Base-by-base conservation (phyloP, 2,329 filamentous ascomycete genomes). In the Fusarium ambrosium region DNA sequence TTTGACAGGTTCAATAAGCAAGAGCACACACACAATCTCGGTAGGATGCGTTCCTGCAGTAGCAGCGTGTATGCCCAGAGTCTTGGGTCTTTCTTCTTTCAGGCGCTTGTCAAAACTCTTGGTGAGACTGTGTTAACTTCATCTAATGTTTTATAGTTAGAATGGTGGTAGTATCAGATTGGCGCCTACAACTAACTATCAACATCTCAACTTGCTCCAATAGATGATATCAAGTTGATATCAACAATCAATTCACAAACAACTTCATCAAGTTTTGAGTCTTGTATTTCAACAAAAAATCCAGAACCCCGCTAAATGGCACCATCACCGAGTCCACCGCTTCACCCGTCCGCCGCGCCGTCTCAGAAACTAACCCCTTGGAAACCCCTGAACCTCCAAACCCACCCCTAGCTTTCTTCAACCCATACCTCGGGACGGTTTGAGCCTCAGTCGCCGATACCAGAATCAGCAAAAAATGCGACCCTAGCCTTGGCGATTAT, bases 371-470 rank as follows among this genome's bases (percentile, higher is more conserved):
- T 4, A 5, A 14, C 60, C 62, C 60, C 48, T 64, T 16, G 11
- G 13, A 39, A 43, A 20, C 41, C 41, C 41, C 41, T 43, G 41
- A 43, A 43, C 41, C n/a, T 34, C 41, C 41, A 43, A 22, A 20
- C 41, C 41, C 41, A 43, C 41, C 41, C 75, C 73, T 68, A 66
- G 63, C 58, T 32, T 45, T 32, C 27, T 29, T 29, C 55, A 58
- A 66, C 56, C 69, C 75, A 77, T 24, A 76, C 77, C 70, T 71
- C 71, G 72, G 67, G 45, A 51, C 73, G 69, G 77, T 78, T 75
- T 77, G 77, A 78, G 77, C 67, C 75, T 78, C 73, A 75, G 75
- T 69, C 63, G 62, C 63, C 51, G 58, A 71, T 67, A 72, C 73
- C 65, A 64, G 71, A 72, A 72, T 58, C 56, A 74, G 72, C 55